Conservation (phyloP, 192 early-diverging fungal genomes). For the Piromyces sp. region DNA sequence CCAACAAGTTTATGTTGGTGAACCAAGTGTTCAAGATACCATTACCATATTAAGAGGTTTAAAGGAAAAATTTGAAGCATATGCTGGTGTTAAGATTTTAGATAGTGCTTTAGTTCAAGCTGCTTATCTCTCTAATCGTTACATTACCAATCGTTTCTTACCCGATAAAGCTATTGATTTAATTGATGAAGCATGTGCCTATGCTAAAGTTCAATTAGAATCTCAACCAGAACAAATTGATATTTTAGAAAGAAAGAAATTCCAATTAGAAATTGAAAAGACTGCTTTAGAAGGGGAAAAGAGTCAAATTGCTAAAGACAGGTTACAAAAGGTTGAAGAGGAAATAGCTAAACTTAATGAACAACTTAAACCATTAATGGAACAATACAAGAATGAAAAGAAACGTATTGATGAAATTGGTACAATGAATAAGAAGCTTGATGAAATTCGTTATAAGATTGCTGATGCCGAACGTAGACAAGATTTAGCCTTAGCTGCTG, state of each 20-base stretch:
- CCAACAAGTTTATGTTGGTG: constrained; percentile 53
- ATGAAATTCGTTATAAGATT: constrained; percentile 70
- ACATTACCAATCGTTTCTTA: constrained; percentile 59
- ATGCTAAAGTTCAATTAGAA: constrained; percentile 87
- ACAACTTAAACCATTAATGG: constrained; percentile 72
- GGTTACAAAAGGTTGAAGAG: constrained; percentile 57
- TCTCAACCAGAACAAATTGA: constrained; percentile 94
- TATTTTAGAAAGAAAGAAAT: constrained; percentile 71
- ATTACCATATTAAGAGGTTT: constrained; percentile 66
- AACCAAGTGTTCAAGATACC: constrained; percentile 56
- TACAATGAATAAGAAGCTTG: constrained; percentile 67
- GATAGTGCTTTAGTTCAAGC: constrained; percentile 58
- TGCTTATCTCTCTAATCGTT: constrained; percentile 50
- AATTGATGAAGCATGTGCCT: constrained; percentile 91
- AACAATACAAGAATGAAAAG: constrained; percentile 69
- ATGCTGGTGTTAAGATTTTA: constrained; percentile 53
- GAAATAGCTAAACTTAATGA: constrained; percentile 72
- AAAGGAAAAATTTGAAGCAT: constrained; percentile 56
- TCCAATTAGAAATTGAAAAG: constrained; percentile 91
- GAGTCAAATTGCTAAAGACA: constrained; percentile 53
- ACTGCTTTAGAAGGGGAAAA: constrained; percentile 88
- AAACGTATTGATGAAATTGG: constrained; percentile 77
- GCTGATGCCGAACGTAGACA: constrained; percentile 64
- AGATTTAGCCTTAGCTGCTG: constrained; percentile 74
- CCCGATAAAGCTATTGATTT: constrained; percentile 71